These are phyloP conservation scores for Hortaea sp. DNA, from an alignment of 2,329 filamentous ascomycete species.

Conservation along the genomic window DNA sequence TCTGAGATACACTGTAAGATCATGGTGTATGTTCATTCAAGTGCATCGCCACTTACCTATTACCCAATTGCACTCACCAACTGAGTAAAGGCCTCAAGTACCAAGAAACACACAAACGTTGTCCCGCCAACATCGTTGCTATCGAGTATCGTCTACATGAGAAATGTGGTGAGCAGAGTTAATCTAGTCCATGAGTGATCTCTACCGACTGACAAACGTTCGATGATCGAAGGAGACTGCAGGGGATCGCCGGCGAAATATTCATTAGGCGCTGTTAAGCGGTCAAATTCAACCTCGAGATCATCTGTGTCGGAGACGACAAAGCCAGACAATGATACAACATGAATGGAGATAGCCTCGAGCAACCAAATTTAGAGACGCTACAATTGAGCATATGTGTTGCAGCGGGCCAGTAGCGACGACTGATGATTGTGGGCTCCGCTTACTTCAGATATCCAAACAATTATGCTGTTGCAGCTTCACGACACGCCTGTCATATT, in stretches of 20 bases:
- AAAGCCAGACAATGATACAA: too few species aligned
- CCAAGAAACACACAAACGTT: constrained; percentile 45
- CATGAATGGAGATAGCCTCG: too few species aligned
- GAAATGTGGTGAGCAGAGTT: constrained; percentile 32
- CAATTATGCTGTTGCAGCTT: too few species aligned
- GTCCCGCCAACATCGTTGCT: constrained; percentile 45
- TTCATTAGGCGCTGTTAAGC: neutral
- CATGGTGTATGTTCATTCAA: constrained; percentile 38
- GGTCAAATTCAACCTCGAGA: neutral
- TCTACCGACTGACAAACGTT: neutral
- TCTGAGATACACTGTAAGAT: constrained; percentile 44
- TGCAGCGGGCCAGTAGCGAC: too few species aligned
- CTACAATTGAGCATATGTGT: too few species aligned
- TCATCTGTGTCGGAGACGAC: too few species aligned
- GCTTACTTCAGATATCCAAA: too few species aligned
- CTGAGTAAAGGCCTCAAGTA: constrained; percentile 29
- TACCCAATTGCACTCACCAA: neutral
- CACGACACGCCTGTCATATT: too few species aligned
- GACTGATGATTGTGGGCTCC: too few species aligned
- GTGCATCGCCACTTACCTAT: neutral
- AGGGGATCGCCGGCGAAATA: neutral
- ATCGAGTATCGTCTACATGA: constrained; percentile 41
- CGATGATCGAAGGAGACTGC: neutral
- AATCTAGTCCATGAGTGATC: neutral
- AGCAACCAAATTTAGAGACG: too few species aligned